A percentile compares a stretch with the other conserved stretches of the same genome.
Conservation (phyloP, 2,329 filamentous ascomycete species). For the Epichloe sibirici region DNA sequence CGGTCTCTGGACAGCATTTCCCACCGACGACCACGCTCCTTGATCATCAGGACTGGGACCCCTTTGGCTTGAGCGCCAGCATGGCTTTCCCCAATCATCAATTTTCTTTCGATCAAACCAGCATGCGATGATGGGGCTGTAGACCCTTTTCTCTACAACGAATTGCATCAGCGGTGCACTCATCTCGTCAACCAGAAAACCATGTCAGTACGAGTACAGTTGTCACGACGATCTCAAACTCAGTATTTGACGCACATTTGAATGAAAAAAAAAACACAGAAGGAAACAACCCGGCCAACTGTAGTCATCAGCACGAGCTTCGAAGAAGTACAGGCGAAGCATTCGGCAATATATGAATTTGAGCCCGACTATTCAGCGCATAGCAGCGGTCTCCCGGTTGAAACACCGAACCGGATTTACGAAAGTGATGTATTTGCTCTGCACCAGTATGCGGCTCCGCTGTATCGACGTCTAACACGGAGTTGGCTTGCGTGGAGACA, state of each 20-base stretch:
- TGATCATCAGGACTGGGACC: constrained; percentile 86
- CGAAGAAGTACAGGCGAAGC: not conserved
- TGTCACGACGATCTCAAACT: not conserved
- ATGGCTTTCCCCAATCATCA: constrained; percentile 87
- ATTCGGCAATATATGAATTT: not conserved
- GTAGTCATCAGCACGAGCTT: not conserved
- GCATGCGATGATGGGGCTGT: constrained; percentile 28
- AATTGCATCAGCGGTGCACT: not conserved
- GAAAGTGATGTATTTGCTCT: not conserved
- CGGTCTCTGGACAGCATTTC: constrained; percentile 34
- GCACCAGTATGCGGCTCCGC: not conserved
- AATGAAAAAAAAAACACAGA: not conserved
- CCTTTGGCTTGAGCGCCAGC: constrained; percentile 83
- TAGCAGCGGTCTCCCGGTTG: not conserved
- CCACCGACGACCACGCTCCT: constrained; percentile 49
- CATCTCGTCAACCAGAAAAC: not conserved
- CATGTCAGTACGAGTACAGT: not conserved
- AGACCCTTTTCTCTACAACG: not conserved
- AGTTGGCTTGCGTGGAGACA: not conserved
- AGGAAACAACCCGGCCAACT: not conserved
- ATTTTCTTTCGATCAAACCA: constrained; percentile 59
- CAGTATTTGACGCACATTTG: not conserved
- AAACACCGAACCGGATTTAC: not conserved
- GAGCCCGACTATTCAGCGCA: not conserved
- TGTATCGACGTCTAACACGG: not conserved